Percentiles rank a stretch among this genome's conserved stretches.
phyloP scores from a whole-genome alignment of 768 basidiomycete species.

The Mrakia hoshinonis region DNA sequence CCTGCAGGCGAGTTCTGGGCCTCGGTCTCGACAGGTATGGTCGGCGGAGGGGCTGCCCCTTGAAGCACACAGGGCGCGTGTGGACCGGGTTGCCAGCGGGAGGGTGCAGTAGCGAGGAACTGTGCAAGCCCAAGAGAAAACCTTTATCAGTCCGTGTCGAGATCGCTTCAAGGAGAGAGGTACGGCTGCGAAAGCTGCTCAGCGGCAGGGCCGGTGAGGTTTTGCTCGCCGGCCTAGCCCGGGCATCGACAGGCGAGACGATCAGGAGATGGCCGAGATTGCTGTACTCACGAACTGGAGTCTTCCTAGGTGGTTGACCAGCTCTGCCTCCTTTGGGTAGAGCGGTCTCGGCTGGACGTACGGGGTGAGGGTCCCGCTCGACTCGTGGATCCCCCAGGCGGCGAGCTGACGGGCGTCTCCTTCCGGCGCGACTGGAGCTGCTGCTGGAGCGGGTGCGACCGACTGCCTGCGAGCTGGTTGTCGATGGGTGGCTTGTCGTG shows the following conservation, averaged over 20 bases:
- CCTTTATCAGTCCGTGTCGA: not conserved
- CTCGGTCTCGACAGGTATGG: slow-evolving; percentile 14
- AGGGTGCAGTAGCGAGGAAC: slow-evolving; percentile 33
- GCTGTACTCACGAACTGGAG: slow-evolving; percentile 24
- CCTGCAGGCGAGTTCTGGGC: slow-evolving; percentile 2
- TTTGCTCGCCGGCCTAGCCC: not conserved
- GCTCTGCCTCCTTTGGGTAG: slow-evolving; percentile 17
- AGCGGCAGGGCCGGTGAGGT: not conserved
- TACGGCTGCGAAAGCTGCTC: no score
- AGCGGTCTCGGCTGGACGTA: slow-evolving; percentile 13
- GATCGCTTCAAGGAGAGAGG: no score
- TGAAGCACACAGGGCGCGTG: not conserved
- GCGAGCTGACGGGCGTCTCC: no score
- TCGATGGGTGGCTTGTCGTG: no score
- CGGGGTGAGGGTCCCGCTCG: not conserved
- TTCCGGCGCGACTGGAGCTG: no score
- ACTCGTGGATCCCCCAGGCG: not conserved
- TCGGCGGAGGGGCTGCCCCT: slow-evolving; percentile 13
- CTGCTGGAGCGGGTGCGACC: no score
- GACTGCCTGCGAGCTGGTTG: no score
- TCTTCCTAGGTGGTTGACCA: slow-evolving; percentile 26
- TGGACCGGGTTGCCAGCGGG: slow-evolving; percentile 25
- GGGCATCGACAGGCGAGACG: not conserved
- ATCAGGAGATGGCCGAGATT: not conserved
- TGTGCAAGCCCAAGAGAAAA: slow-evolving; percentile 1